Evolutionary conservation across 192 early-diverging fungal genomes (phyloP).

Genomic region (Anaeromyces robustus): DNA sequence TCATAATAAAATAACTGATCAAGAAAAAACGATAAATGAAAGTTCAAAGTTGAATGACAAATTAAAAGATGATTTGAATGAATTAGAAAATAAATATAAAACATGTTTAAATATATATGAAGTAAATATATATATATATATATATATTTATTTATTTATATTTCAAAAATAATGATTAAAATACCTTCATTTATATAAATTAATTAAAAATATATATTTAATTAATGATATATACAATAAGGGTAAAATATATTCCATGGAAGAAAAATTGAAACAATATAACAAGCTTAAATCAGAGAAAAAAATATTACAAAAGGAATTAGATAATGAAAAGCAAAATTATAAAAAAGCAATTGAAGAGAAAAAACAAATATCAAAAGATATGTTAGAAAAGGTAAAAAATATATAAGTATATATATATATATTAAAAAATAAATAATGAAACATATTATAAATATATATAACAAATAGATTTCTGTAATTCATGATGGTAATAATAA

Average conservation of each 20-base stretch:
- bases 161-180: too few relatives aligned
- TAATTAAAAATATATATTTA: too few relatives aligned
- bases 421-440: too few relatives aligned
- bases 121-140: neutral
- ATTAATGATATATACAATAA: neutral
- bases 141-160: too few relatives aligned
- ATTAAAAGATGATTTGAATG: slow-evolving; percentile 4
- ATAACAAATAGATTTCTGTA: neutral
- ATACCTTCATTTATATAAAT: too few relatives aligned
- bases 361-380: neutral
- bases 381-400: neutral
- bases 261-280: neutral
- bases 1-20: neutral
- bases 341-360: neutral
- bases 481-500: neutral
- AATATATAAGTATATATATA: too few relatives aligned
- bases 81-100: neutral
- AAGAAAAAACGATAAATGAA: slow-evolving; percentile 2
- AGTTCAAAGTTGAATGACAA: neutral
- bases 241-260: neutral
- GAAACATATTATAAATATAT: too few relatives aligned
- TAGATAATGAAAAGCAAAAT: neutral
- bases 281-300: neutral
- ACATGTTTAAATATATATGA: neutral
- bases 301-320: neutral